These are phyloP conservation scores for Aspergillus novoparasiticus DNA, from an alignment of 2,329 filamentous ascomycete species.

Conservation along the genomic window DNA sequence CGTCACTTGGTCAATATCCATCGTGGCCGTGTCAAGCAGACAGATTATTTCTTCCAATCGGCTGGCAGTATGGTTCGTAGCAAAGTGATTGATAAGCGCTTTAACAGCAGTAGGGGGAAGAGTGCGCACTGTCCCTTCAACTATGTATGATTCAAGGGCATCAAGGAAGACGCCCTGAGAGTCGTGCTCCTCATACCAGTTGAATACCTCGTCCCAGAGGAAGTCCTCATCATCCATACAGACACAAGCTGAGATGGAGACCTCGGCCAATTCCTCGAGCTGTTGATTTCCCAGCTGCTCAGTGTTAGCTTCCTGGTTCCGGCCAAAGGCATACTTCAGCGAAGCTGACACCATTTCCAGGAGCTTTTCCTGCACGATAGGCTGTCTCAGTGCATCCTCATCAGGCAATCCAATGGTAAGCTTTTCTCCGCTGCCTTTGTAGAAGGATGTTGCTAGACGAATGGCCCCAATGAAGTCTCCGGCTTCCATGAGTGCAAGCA, in stretches of 20 bases:
- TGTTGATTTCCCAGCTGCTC: slow-evolving; percentile 61
- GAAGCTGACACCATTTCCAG: slow-evolving; percentile 93
- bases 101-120: slow-evolving; percentile 86
- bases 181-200: slow-evolving; percentile 80
- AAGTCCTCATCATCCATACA: slow-evolving; percentile 78
- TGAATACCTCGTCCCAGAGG: slow-evolving; percentile 87
- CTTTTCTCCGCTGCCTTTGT: slow-evolving; percentile 87
- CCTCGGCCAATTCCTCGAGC: slow-evolving; percentile 76
- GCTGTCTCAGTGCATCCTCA: slow-evolving; percentile 72
- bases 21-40: slow-evolving; percentile 82
- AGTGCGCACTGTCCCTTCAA: slow-evolving; percentile 72
- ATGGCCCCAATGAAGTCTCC: slow-evolving; percentile 96
- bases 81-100: slow-evolving; percentile 79
- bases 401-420: slow-evolving; percentile 92
- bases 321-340: slow-evolving; percentile 81
- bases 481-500: slow-evolving; percentile 92
- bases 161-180: slow-evolving; percentile 79
- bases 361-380: slow-evolving; percentile 83
- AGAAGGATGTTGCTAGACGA: slow-evolving; percentile 86
- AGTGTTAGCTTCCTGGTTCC: slow-evolving; percentile 53
- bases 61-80: slow-evolving; percentile 71
- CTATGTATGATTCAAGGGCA: slow-evolving; percentile 82
- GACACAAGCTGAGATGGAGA: slow-evolving; percentile 80
- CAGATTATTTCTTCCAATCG: slow-evolving; percentile 93
- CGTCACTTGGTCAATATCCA: slow-evolving; percentile 94